A percentile compares a stretch with the other conserved stretches of the same genome.
Evolutionary conservation across 1,139 yeast species (phyloP).

Genomic region (Protomyces macrosporus): DNA sequence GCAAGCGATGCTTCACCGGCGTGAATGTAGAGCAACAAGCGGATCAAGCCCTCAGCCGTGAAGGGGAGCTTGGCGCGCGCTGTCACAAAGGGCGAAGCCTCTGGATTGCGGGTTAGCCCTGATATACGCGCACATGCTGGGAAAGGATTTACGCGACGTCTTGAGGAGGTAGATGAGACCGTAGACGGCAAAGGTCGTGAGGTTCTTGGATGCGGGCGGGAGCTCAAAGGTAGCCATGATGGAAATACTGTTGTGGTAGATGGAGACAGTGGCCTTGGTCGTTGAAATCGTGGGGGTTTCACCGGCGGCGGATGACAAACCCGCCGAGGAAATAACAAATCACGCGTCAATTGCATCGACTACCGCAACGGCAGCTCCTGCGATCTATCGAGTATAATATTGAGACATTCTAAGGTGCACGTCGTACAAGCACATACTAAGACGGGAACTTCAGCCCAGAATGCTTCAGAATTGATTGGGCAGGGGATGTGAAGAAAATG

Average conservation of each 20-base stretch:
- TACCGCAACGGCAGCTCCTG: no score
- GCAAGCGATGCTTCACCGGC: constrained; percentile 12
- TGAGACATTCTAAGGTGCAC: no score
- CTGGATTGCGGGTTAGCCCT: background rate
- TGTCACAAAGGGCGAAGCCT: background rate
- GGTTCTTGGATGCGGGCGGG: background rate
- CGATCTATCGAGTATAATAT: no score
- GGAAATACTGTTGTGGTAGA: background rate
- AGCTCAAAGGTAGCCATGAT: background rate
- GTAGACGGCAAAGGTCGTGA: background rate
- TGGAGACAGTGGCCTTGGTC: background rate
- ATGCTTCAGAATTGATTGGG: background rate
- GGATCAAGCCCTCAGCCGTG: background rate
- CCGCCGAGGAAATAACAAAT: background rate
- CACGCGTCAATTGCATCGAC: no score
- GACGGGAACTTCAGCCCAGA: background rate
- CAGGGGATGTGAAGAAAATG: background rate
- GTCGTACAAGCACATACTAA: background rate
- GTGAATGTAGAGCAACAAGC: constrained; percentile 9
- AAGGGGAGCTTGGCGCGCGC: constrained; percentile 14
- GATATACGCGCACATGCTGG: background rate
- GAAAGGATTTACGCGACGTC: background rate
- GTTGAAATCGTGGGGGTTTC: background rate
- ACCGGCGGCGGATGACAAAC: background rate
- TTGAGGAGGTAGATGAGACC: background rate